A percentile compares a stretch with the other conserved stretches of the same genome.
Evolutionary conservation across 805 yeast species (phyloP).

Genomic region (Cyberlindnera misumaiensis): DNA sequence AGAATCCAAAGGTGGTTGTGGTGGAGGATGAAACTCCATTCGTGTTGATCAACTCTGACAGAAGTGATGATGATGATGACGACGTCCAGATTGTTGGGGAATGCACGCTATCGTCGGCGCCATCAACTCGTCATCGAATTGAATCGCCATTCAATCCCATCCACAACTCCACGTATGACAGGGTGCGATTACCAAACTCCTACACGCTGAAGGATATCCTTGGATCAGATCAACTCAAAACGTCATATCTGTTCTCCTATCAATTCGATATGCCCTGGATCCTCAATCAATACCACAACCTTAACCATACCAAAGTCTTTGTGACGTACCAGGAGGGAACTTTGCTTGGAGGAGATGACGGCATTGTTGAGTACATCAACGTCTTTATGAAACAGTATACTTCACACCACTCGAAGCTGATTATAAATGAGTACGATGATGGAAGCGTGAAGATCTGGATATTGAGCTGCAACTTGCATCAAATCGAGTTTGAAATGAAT

Average conservation of each 20-base stretch:
- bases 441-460: slow-evolving; percentile 41
- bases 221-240: slow-evolving; percentile 27
- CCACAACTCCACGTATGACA: slow-evolving; percentile 16
- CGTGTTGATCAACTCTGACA: not conserved
- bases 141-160: slow-evolving; percentile 18
- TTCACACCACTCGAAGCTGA: slow-evolving; percentile 63
- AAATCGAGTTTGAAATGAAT: slow-evolving; percentile 45
- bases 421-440: slow-evolving; percentile 45
- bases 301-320: slow-evolving; percentile 11
- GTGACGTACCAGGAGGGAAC: slow-evolving; percentile 30
- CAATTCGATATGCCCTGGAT: slow-evolving; percentile 32
- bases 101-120: too few species aligned
- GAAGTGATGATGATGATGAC: not conserved
- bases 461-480: slow-evolving; percentile 54
- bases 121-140: not conserved
- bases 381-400: slow-evolving; percentile 34
- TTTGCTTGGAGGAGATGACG: slow-evolving; percentile 8
- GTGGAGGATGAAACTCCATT: too few species aligned
- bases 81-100: not conserved
- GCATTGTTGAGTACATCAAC: slow-evolving; percentile 12
- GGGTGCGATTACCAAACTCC: slow-evolving; percentile 14
- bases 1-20: too few species aligned
- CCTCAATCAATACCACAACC: slow-evolving; percentile 26
- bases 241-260: slow-evolving; percentile 43
- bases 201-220: slow-evolving; percentile 25